Evolutionary conservation across 768 basidiomycete species (phyloP).

Genomic region (Cytidiella melzeri): DNA sequence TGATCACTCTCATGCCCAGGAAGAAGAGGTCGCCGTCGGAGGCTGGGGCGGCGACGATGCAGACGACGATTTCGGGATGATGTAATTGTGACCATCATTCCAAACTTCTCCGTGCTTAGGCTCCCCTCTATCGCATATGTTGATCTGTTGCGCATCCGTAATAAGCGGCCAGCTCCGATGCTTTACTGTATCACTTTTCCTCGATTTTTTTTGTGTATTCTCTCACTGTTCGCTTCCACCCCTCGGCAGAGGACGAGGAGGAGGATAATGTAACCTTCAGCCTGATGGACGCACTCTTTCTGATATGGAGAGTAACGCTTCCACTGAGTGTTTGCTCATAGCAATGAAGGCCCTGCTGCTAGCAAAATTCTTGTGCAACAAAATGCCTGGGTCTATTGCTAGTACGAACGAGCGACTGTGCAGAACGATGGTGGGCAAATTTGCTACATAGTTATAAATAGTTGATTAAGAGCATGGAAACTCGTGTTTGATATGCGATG

Average conservation of each 20-base stretch:
- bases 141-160: no score
- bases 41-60: conserved; percentile 66
- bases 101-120: background rate
- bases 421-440: background rate
- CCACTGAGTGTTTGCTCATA: no score
- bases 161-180: no score
- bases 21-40: conserved; percentile 58
- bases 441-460: background rate
- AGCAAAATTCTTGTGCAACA: no score
- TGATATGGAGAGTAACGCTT: no score
- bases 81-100: conserved; percentile 22
- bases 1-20: conserved; percentile 34
- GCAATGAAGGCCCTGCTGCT: no score
- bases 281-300: no score
- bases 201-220: background rate
- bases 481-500: no score
- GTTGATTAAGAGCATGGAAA: background rate
- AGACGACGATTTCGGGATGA: conserved; percentile 73
- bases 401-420: background rate
- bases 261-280: background rate
- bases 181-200: background rate
- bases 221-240: background rate
- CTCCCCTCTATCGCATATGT: background rate
- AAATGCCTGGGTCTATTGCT: background rate
- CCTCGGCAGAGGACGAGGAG: background rate